Evolutionary conservation across 768 basidiomycete genomes (phyloP).

Genomic region (Lactifluus pinguis): DNA sequence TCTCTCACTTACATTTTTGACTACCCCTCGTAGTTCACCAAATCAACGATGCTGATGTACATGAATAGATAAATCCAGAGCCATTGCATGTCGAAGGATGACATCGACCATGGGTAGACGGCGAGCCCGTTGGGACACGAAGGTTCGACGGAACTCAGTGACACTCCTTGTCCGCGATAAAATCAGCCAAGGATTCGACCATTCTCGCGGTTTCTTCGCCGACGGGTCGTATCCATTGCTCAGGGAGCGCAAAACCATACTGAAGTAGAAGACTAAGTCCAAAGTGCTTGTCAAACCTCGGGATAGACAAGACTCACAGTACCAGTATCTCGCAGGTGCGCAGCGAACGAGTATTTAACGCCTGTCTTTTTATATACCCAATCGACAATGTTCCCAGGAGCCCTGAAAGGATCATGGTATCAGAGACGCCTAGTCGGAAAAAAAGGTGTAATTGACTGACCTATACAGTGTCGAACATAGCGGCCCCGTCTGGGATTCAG

Average conservation of each 20-base stretch:
- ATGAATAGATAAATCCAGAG: not conserved
- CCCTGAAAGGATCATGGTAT: constrained; percentile 25
- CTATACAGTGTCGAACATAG: constrained; percentile 40
- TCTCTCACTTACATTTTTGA: not conserved
- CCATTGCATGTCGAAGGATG: not conserved
- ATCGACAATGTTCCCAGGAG: constrained; percentile 58
- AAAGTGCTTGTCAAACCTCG: not conserved
- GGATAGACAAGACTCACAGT: constrained; percentile 37
- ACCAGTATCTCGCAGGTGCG: constrained; percentile 61
- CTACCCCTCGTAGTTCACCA: not conserved
- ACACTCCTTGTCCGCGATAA: constrained; percentile 39
- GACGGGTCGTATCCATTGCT: constrained; percentile 63
- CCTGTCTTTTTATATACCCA: constrained; percentile 50
- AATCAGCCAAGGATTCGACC: constrained; percentile 57
- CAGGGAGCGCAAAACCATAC: constrained; percentile 74
- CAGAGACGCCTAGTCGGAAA: not conserved
- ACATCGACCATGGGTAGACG: not conserved
- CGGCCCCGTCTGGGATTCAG: constrained; percentile 31
- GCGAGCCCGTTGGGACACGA: not conserved
- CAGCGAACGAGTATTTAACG: constrained; percentile 55
- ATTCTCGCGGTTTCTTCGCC: constrained; percentile 68
- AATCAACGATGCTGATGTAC: not conserved
- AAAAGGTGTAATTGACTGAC: constrained; percentile 23
- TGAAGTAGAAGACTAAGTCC: constrained; percentile 22
- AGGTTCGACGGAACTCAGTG: not conserved